phyloP scores from a whole-genome alignment of 2,329 filamentous ascomycete genomes.

The Aspergillus pseudoterreus region DNA sequence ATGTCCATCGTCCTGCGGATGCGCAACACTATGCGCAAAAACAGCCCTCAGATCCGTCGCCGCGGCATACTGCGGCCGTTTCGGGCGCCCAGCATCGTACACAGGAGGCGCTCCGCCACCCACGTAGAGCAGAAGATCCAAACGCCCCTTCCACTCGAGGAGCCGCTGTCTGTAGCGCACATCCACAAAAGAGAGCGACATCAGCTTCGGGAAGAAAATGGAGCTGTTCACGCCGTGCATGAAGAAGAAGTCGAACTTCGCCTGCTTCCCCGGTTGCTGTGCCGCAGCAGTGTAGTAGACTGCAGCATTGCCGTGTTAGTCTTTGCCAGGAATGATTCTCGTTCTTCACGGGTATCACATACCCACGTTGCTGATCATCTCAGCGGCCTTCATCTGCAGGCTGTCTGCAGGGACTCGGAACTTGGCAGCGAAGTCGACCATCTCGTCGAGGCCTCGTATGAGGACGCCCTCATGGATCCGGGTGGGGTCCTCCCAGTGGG shows the following conservation, averaged over 20 bases:
- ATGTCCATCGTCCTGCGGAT: conserved; percentile 72
- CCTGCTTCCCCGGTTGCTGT: conserved; percentile 59
- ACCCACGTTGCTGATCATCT: conserved; percentile 67
- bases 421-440: conserved; percentile 58
- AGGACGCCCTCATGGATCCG: conserved; percentile 69
- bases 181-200: conserved; percentile 61
- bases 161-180: conserved; percentile 61
- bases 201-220: conserved; percentile 68
- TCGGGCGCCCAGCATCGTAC: conserved; percentile 49
- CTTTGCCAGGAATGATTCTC: background rate
- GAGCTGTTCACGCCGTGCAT: conserved; percentile 75
- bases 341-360: conserved; percentile 12
- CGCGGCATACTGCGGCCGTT: conserved; percentile 60
- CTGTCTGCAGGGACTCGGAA: conserved; percentile 57
- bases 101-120: conserved; percentile 57
- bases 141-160: conserved; percentile 76
- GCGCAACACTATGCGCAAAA: conserved; percentile 43
- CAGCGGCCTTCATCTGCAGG: conserved; percentile 54
- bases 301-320: conserved; percentile 6
- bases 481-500: conserved; percentile 53
- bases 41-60: conserved; percentile 47
- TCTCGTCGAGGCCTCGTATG: conserved; percentile 58
- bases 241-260: conserved; percentile 78
- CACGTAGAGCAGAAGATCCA: conserved; percentile 71
- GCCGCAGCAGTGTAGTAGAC: conserved; percentile 60